Base-by-base conservation (phyloP, 495 filamentous ascomycete species). In the Trichoderma parareesei region DNA sequence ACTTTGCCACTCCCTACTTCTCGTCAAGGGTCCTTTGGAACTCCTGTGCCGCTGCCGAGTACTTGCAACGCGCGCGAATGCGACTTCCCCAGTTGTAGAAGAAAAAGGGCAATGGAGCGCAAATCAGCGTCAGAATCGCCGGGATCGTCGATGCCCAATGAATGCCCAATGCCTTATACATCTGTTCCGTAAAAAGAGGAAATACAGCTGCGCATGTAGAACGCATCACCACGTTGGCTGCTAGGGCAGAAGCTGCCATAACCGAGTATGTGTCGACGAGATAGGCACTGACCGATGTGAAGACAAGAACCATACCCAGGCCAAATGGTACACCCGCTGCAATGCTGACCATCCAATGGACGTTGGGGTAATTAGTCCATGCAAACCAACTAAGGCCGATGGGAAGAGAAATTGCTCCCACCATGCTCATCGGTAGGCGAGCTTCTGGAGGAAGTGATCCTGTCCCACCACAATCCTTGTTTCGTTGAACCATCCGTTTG, bases 281-380 rank as follows among this genome's bases (percentile, higher is more conserved):
- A 62, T 88, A 89, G 64, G 87, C 88, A 74, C 88, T 88, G 2
- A 85, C 82, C 0, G 85, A 82, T n/a, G 88, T 77, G 69, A 88
- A 89, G 53, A 89, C 81, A 13, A 81, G 81, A 70, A 87, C 87
- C 55, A 89, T 86, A 37, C 85, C 87, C 78, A 88, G 86, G 0
- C 83, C 88, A 5, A 86, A 81, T 70, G 80, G 81, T 0, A 70
- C 80, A 38, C 88, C 75, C 0, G 81, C 82, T 35, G 88, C 65
- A 0, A 66, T 63, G 5, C 43, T 73, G 13, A 82, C 71, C 37
- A 82, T 77, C 81, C 81, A 85, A 55, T 65, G 64, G 0, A n/a
- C 13, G 0, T 37, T 44, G 16, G 33, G 20, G 38, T 63, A 20
- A 5, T 62, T 63, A 7, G 63, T 64, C 77, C 76, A 70, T 3